Conservation (phyloP, 140 eudicot species). For the Stevia rebaudiana region DNA sequence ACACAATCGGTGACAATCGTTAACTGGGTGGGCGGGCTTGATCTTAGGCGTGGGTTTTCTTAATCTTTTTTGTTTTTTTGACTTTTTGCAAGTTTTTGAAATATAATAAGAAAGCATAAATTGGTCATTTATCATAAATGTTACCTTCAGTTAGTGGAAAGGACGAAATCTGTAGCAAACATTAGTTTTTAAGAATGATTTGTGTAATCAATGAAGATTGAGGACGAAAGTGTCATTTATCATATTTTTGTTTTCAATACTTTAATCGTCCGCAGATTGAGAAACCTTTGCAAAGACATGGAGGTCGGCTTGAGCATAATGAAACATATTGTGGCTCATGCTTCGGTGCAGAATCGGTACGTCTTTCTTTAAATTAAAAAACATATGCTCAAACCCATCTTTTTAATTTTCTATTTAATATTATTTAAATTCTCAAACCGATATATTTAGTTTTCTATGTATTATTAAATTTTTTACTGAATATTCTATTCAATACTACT, state of each 20-base stretch:
- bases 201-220: too few relatives aligned
- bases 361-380: background rate
- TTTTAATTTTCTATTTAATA: background rate
- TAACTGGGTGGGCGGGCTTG: too few relatives aligned
- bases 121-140: too few relatives aligned
- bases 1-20: too few relatives aligned
- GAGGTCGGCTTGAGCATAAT: conserved; percentile 92
- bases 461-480: background rate
- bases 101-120: too few relatives aligned
- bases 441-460: background rate
- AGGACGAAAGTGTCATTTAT: background rate
- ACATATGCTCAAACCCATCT: background rate
- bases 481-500: background rate
- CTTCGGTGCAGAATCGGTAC: conserved; percentile 93
- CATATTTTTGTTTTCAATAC: background rate
- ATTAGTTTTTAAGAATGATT: too few relatives aligned
- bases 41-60: too few relatives aligned
- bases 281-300: conserved; percentile 93
- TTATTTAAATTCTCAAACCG: too few relatives aligned
- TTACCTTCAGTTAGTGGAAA: too few relatives aligned
- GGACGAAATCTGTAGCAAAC: too few relatives aligned
- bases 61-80: too few relatives aligned
- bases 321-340: conserved; percentile 98
- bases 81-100: too few relatives aligned
- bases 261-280: conserved; percentile 47